Evolutionary conservation across 2,329 filamentous ascomycete species (phyloP).

Genomic region (Clonostachys solani): DNA sequence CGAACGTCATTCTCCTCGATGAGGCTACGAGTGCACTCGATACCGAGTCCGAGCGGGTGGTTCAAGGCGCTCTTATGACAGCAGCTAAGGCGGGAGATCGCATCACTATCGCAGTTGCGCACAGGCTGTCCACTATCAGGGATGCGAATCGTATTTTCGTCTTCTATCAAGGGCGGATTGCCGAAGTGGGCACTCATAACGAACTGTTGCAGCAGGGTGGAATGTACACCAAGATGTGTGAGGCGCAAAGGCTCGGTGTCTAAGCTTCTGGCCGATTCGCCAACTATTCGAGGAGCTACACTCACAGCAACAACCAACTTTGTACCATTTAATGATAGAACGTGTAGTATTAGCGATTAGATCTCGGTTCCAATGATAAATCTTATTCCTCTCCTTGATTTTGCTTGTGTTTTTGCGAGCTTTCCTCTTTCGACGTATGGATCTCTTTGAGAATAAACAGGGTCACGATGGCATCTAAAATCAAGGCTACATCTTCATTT

Average conservation of each 20-base stretch:
- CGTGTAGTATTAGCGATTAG: too few species aligned
- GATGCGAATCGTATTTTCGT: conserved; percentile 95
- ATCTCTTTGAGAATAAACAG: too few species aligned
- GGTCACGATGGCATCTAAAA: too few species aligned
- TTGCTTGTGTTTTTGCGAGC: too few species aligned
- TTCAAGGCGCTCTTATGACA: conserved; percentile 86
- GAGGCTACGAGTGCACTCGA: conserved; percentile 94
- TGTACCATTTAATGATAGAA: too few species aligned
- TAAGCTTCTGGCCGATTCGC: too few species aligned
- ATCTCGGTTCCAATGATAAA: too few species aligned
- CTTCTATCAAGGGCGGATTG: conserved; percentile 78
- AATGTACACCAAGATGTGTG: conserved; percentile 3
- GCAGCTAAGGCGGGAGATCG: conserved; percentile 67
- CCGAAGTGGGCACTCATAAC: conserved; percentile 89
- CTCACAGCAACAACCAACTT: too few species aligned
- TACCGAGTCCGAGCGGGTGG: conserved; percentile 88
- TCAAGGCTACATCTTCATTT: too few species aligned
- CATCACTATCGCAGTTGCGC: conserved; percentile 88
- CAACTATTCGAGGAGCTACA: too few species aligned
- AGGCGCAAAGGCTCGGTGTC: conserved; percentile 1
- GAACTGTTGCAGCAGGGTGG: conserved; percentile 63
- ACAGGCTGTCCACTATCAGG: conserved; percentile 90
- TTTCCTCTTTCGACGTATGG: too few species aligned
- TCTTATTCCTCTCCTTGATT: too few species aligned
- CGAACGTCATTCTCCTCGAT: conserved; percentile 86